These are phyloP conservation scores for Fusarium sp. DNA, from an alignment of 2,329 filamentous ascomycete species.

Conservation along the genomic window DNA sequence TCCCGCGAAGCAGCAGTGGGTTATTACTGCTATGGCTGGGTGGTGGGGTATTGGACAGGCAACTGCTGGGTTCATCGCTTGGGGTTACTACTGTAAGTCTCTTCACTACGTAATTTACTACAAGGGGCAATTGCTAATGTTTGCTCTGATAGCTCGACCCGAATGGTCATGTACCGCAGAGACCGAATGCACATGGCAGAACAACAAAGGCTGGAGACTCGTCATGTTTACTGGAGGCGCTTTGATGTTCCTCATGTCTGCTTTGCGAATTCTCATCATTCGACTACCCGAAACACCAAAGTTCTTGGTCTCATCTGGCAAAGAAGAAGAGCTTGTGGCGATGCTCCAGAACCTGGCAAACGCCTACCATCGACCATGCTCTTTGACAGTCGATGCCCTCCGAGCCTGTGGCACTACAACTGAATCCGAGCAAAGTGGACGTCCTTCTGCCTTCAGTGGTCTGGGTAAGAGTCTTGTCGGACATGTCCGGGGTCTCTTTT, in stretches of 20 bases:
- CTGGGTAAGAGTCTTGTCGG: slow-evolving; percentile 34
- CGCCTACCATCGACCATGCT: slow-evolving; percentile 13
- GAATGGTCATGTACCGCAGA: slow-evolving; percentile 16
- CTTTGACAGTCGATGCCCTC: slow-evolving; percentile 4
- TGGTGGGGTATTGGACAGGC: slow-evolving; percentile 29
- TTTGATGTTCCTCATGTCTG: slow-evolving; percentile 8
- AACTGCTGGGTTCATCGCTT: slow-evolving; percentile 13
- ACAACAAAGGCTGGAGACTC: slow-evolving; percentile 20
- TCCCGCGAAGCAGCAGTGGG: slow-evolving; percentile 11
- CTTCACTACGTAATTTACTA: too few relatives aligned
- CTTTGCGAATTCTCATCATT: slow-evolving; percentile 14
- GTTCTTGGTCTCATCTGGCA: background rate
- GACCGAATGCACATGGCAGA: background rate
- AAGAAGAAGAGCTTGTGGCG: slow-evolving; percentile 6
- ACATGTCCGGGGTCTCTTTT: slow-evolving; percentile 12
- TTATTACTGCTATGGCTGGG: slow-evolving; percentile 14
- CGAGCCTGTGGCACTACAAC: slow-evolving; percentile 12
- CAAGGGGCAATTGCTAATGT: too few relatives aligned
- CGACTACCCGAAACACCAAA: slow-evolving; percentile 16
- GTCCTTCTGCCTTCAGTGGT: background rate
- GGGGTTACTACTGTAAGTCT: slow-evolving; percentile 7
- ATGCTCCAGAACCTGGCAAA: slow-evolving; percentile 8
- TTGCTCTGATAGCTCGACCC: slow-evolving; percentile 1
- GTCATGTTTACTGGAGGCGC: slow-evolving; percentile 30
- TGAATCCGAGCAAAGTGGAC: slow-evolving; percentile 45